A percentile compares a stretch with the other conserved stretches of the same genome.
These are phyloP conservation scores for Pueraria montana DNA, from an alignment of 306 rosid genomes.

Conservation along the genomic window DNA sequence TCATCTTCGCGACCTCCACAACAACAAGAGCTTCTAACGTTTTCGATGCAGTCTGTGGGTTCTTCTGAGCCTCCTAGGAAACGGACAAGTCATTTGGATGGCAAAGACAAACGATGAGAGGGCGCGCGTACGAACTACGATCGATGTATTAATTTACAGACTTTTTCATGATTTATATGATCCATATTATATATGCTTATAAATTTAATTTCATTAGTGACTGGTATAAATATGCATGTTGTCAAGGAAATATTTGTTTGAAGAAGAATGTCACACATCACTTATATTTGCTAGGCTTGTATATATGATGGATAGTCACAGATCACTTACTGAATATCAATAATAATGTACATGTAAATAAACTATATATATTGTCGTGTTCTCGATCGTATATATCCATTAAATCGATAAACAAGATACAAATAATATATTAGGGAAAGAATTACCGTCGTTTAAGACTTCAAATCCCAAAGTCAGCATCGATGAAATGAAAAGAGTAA, in stretches of 20 bases:
- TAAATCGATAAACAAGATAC: background rate
- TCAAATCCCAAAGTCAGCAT: background rate
- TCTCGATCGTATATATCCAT: too few species aligned
- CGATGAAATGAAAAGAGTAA: background rate
- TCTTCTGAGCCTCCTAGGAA: slow-evolving; percentile 46
- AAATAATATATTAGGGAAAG: background rate
- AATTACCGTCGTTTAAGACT: background rate
- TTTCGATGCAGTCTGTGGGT: slow-evolving; percentile 53
- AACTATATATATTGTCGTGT: background rate
- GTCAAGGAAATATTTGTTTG: background rate
- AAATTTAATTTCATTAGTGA: background rate
- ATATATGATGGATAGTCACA: too few species aligned
- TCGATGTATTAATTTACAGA: too few species aligned
- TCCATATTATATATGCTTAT: background rate
- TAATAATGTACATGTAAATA: background rate
- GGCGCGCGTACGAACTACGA: too few species aligned
- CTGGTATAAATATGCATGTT: background rate
- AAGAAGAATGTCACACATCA: background rate
- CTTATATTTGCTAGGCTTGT: too few species aligned
- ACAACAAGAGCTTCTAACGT: slow-evolving; percentile 27
- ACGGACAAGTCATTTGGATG: background rate
- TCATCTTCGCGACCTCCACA: slow-evolving; percentile 35
- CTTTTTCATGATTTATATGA: too few species aligned
- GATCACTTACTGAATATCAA: too few species aligned
- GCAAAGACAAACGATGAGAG: background rate